Conservation (phyloP, 1,139 yeast genomes). For the Debaryomycetaceae sp. region DNA sequence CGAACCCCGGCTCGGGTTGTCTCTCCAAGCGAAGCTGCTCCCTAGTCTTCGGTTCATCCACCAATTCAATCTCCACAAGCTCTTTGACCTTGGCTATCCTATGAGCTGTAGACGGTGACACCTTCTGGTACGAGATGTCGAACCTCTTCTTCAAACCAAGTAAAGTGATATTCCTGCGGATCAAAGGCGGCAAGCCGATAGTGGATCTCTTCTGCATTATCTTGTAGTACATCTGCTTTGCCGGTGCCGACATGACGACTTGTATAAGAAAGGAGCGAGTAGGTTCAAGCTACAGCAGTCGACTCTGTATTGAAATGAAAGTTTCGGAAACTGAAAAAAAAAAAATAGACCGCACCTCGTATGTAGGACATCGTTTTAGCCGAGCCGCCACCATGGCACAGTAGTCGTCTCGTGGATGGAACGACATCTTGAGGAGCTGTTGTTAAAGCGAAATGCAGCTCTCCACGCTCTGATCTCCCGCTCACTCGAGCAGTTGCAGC, state of each 20-base stretch:
- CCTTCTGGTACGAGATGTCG: conserved; percentile 67
- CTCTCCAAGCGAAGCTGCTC: conserved; percentile 53
- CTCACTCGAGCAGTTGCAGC: too few species aligned
- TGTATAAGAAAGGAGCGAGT: background rate
- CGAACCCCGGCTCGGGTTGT: conserved; percentile 62
- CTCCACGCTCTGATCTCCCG: conserved; percentile 3
- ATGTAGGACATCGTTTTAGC: background rate
- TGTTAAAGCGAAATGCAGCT: conserved; percentile 3
- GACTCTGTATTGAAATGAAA: conserved; percentile 3
- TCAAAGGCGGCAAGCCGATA: conserved; percentile 75
- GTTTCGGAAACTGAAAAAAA: background rate
- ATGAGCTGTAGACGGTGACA: conserved; percentile 80
- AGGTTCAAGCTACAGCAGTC: too few species aligned
- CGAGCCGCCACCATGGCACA: background rate
- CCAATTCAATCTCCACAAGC: conserved; percentile 78
- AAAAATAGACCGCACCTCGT: background rate
- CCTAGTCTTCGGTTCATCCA: conserved; percentile 46
- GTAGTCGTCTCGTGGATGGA: conserved; percentile 5
- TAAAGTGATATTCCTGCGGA: conserved; percentile 60
- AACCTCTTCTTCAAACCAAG: conserved; percentile 77
- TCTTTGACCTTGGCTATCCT: conserved; percentile 82
- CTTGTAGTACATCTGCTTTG: conserved; percentile 39
- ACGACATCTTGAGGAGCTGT: conserved; percentile 8
- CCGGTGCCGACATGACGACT: conserved; percentile 13
- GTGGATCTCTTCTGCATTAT: conserved; percentile 77